A percentile compares a stretch with the other conserved stretches of the same genome.
Conservation (phyloP, 75 land plant genomes). For the Sequoiadendron giganteum region DNA sequence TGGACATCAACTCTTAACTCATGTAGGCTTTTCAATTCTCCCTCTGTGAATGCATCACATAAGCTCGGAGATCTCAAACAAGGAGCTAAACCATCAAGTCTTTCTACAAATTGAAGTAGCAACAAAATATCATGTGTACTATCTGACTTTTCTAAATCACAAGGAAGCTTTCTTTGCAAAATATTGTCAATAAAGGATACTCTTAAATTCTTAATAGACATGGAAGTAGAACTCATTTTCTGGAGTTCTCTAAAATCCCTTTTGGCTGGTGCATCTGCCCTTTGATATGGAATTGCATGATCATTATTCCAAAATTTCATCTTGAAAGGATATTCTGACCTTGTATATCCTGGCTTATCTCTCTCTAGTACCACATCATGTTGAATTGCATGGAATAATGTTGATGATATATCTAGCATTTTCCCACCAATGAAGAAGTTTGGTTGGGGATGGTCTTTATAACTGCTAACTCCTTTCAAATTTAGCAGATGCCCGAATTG, state of each 20-base stretch:
- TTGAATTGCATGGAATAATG: conserved; percentile 63
- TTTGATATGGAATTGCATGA: conserved; percentile 47
- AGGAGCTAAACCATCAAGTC: conserved; percentile 50
- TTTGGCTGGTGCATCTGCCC: conserved; percentile 8
- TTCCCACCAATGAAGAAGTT: conserved; percentile 46
- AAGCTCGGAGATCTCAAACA: conserved; percentile 47
- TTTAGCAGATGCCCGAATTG: not conserved
- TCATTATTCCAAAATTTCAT: conserved; percentile 57
- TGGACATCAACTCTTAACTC: conserved; percentile 33
- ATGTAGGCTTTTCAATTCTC: conserved; percentile 44
- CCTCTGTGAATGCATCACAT: conserved; percentile 61
- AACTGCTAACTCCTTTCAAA: not conserved
- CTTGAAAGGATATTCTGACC: conserved; percentile 15
- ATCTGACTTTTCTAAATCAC: conserved; percentile 60
- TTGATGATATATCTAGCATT: conserved; percentile 32
- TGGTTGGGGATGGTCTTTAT: conserved; percentile 29
- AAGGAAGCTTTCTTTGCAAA: conserved; percentile 52
- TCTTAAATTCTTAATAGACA: conserved; percentile 14
- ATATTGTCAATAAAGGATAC: conserved; percentile 46
- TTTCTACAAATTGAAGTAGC: conserved; percentile 71
- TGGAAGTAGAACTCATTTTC: not conserved
- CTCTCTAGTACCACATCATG: conserved; percentile 9
- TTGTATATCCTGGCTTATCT: conserved; percentile 13
- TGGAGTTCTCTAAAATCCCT: not conserved
- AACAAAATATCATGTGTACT: conserved; percentile 58